Conservation (phyloP, 2,329 filamentous ascomycete species). For the Penicillium sclerotigenum region DNA sequence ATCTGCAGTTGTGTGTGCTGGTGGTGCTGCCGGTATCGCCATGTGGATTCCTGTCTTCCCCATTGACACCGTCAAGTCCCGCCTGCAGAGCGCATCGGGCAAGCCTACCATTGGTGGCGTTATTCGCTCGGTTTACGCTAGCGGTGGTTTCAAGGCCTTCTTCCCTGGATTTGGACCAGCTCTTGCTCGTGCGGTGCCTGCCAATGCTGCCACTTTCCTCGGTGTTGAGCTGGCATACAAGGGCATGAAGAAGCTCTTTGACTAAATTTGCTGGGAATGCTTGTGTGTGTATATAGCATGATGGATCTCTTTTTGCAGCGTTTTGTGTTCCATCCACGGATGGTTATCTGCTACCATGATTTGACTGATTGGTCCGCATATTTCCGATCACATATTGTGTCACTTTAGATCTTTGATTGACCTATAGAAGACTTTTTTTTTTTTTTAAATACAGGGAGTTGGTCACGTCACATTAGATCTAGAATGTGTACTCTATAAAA, state of each 20-base stretch:
- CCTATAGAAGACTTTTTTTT: neutral
- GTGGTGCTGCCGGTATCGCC: slow-evolving; percentile 85
- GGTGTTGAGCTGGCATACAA: slow-evolving; percentile 52
- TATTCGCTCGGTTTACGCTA: slow-evolving; percentile 75
- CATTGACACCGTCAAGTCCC: slow-evolving; percentile 91
- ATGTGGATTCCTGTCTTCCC: slow-evolving; percentile 99
- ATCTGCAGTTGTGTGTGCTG: slow-evolving; percentile 77
- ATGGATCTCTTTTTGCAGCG: slow-evolving; percentile 10
- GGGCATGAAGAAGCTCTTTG: slow-evolving; percentile 49
- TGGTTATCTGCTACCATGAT: slow-evolving; percentile 8
- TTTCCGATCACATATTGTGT: neutral
- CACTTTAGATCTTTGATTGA: neutral
- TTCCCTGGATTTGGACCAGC: slow-evolving; percentile 96
- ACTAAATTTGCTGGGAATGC: slow-evolving; percentile 14
- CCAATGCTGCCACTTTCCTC: slow-evolving; percentile 89
- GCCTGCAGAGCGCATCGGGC: slow-evolving; percentile 86
- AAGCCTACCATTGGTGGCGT: slow-evolving; percentile 77
- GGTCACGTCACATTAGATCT: neutral
- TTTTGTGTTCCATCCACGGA: slow-evolving; percentile 19
- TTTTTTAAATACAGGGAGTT: neutral
- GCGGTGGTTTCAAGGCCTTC: slow-evolving; percentile 83
- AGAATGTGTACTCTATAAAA: neutral
- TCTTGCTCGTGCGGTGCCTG: slow-evolving; percentile 85
- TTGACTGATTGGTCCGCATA: slow-evolving; percentile 3
- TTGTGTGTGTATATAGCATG: slow-evolving; percentile 8